Base-by-base conservation (phyloP, 768 basidiomycete genomes). In the Russula lepida region DNA sequence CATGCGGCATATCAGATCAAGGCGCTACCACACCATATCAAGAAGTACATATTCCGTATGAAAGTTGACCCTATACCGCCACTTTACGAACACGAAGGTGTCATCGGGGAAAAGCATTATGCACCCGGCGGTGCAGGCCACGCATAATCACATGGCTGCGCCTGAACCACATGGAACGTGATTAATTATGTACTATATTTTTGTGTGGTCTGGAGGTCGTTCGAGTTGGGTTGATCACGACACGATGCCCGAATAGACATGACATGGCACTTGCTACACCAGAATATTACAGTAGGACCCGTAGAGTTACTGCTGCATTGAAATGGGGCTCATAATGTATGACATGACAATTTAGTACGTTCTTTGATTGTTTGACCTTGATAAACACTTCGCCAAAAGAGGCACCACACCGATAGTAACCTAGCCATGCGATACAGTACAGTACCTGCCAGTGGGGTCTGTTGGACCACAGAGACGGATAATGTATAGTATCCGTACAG, bases 1-100 rank as follows among this genome's bases (percentile, higher is more conserved):
- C 85, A 87, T 60, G 86, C 84, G 5, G 72, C 78, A 4, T 85
- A 86, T 68, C 83, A 84, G 64, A 62, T 84, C 54, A 78, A 79
- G 62, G 76, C 79, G 46, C 73, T 84, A n/a, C 77, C 77, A 13
- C 76, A 76, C 66, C 76, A 78, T 56, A 76, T 84, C 72, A 81
- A 77, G 68, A 82, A 77, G 66, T 75, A 78, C 56, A 66, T 85
- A 55, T 77, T 81, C 69, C 68, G 78, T 47, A 76, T 74, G 75
- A 71, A 75, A n/a, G 68, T 78, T 3, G 71, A 70, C 19, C 73
- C 76, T 33, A 58, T 77, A 8, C 74, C 76, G n/a, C 79, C 77
- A 28, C 68, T 84, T 55, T 84, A 82, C 68, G 67, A 76, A 56
- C 69, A 76, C 54, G 81, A 83, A 62, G 71, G 67, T 44, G 62